A percentile compares a stretch with the other conserved stretches of the same genome.
These are phyloP conservation scores for Trichosporon asahii DNA, from an alignment of 1,284 basidiomycete genomes.

Conservation along the genomic window DNA sequence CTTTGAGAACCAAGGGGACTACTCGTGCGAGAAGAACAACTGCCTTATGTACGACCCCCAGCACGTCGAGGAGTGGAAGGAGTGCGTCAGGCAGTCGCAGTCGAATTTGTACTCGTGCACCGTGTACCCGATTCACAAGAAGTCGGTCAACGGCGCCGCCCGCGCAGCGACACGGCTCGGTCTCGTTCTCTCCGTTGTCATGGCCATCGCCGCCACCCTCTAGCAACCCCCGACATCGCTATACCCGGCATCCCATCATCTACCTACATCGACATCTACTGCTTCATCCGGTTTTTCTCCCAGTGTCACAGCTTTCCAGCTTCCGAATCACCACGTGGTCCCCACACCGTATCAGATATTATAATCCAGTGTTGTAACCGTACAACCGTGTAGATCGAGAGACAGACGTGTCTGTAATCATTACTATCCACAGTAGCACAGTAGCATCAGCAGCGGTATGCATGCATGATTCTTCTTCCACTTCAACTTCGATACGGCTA, in stretches of 20 bases:
- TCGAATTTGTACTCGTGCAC: constrained; percentile 5
- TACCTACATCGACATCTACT: not conserved
- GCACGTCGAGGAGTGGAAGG: constrained; percentile 2
- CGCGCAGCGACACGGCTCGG: not conserved
- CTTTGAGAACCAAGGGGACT: constrained; percentile 5
- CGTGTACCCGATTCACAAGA: not conserved
- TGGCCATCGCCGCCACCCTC: not conserved
- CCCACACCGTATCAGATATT: not conserved
- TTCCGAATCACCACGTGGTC: not conserved
- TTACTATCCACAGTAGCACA: not conserved
- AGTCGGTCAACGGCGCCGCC: not conserved
- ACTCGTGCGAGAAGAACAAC: constrained; percentile 1
- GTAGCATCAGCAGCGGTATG: not conserved
- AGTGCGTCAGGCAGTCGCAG: not conserved
- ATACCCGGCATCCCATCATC: not conserved
- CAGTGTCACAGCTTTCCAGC: not conserved
- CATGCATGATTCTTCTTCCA: not conserved
- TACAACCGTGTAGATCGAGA: not conserved
- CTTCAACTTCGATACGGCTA: not conserved
- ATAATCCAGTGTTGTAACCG: not conserved
- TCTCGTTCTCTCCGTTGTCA: not conserved
- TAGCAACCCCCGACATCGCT: not conserved
- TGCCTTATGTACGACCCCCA: not conserved
- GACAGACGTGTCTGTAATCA: constrained; percentile 3
- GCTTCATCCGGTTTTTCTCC: not conserved